Conservation (phyloP, 2,329 filamentous ascomycete species). For the Amphichorda felina region DNA sequence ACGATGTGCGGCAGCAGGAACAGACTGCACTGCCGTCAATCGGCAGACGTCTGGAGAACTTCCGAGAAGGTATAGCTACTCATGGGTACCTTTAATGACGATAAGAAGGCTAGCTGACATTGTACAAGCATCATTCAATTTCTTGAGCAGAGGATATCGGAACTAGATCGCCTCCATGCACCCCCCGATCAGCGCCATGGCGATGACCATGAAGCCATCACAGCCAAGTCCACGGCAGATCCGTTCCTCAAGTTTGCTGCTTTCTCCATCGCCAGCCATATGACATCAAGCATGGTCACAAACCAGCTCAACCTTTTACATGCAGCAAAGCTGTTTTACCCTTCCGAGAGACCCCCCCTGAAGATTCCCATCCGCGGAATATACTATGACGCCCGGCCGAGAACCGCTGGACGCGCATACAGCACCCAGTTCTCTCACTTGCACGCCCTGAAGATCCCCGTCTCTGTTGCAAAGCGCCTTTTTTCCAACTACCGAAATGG, state of each 20-base stretch:
- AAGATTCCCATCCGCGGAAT: constrained; percentile 9
- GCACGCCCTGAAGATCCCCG: constrained; percentile 6
- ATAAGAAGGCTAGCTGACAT: too few relatives aligned
- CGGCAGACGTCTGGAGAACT: constrained; percentile 6
- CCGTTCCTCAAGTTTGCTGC: not conserved
- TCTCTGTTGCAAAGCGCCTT: constrained; percentile 7
- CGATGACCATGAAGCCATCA: too few relatives aligned
- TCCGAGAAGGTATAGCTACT: constrained; percentile 7
- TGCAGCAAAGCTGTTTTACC: constrained; percentile 9
- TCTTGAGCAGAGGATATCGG: too few relatives aligned
- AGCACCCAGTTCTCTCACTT: constrained; percentile 3
- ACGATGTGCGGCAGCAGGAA: constrained; percentile 6
- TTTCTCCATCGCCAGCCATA: not conserved
- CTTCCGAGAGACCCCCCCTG: constrained; percentile 10
- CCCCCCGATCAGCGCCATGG: too few relatives aligned
- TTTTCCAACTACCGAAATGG: constrained; percentile 9
- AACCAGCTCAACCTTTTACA: constrained; percentile 3
- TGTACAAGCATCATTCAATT: too few relatives aligned
- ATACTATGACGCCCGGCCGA: constrained; percentile 6
- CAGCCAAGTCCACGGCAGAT: too few relatives aligned
- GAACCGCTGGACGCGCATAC: constrained; percentile 5
- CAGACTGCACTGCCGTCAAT: constrained; percentile 7
- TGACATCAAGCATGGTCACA: not conserved
- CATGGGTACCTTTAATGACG: too few relatives aligned
- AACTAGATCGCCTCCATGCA: too few relatives aligned